Conservation (phyloP, 73 alveolate genomes). For the Paramecium caudatum region DNA sequence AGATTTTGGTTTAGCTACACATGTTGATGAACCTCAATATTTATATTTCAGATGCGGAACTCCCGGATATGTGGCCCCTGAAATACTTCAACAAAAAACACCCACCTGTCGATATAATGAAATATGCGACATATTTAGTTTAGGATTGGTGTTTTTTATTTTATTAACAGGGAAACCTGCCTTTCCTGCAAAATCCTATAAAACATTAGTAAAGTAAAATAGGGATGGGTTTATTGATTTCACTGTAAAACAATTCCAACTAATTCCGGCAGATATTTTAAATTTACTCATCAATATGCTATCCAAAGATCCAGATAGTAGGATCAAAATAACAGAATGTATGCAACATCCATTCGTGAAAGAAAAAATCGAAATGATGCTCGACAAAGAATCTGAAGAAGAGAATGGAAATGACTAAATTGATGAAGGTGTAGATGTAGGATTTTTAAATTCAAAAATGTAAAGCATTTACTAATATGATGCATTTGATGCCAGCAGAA, state of each 20-base stretch:
- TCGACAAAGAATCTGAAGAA: background rate
- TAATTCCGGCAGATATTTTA: background rate
- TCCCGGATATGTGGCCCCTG: slow-evolving; percentile 79
- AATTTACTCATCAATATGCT: slow-evolving; percentile 72
- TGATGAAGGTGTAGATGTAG: background rate
- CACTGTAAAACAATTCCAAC: background rate
- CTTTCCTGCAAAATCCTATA: slow-evolving; percentile 4
- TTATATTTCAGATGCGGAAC: slow-evolving; percentile 74
- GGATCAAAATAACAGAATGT: slow-evolving; percentile 37
- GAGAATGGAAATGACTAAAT: slow-evolving; percentile 26
- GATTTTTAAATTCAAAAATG: background rate
- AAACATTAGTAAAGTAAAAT: slow-evolving; percentile 28
- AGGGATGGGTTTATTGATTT: slow-evolving; percentile 11
- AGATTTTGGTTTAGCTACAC: slow-evolving; percentile 78
- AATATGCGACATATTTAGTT: slow-evolving; percentile 46
- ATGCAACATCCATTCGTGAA: slow-evolving; percentile 50
- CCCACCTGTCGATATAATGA: too few species aligned
- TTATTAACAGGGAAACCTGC: slow-evolving; percentile 40
- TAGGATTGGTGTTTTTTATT: background rate
- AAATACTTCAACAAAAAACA: slow-evolving; percentile 47
- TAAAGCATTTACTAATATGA: background rate
- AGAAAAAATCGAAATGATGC: background rate
- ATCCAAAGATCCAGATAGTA: slow-evolving; percentile 64
- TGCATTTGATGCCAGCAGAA: slow-evolving; percentile 3
- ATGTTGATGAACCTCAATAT: slow-evolving; percentile 62